Percentiles rank a stretch among this genome's conserved stretches.
Evolutionary conservation across 768 basidiomycete species (phyloP).

Genomic region (Ramaria rubella): DNA sequence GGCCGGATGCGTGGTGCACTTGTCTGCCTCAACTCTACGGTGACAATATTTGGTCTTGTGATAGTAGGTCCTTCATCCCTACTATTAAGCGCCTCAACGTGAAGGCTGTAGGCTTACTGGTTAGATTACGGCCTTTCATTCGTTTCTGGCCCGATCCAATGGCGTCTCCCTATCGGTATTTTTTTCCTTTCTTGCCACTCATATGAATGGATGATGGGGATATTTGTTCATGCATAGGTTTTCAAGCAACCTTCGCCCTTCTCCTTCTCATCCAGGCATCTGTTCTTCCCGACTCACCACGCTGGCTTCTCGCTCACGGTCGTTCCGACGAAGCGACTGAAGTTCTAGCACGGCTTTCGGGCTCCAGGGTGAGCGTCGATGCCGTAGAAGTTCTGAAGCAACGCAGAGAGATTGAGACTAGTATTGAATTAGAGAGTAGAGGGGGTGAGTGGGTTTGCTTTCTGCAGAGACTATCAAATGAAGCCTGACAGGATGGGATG

Average conservation of each 20-base stretch:
- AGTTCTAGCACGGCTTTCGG: constrained; percentile 32
- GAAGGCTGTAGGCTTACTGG: constrained; percentile 31
- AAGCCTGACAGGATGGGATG: constrained; percentile 10
- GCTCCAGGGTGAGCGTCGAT: constrained; percentile 22
- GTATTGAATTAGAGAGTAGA: constrained; percentile 32
- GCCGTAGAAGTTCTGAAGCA: constrained; percentile 31
- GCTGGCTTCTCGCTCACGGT: constrained; percentile 37
- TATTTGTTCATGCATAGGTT: constrained; percentile 22
- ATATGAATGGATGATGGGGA: not conserved
- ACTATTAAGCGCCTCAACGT: not conserved
- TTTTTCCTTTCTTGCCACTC: not conserved
- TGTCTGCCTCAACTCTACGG: constrained; percentile 32
- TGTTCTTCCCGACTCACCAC: constrained; percentile 34
- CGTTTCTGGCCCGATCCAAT: constrained; percentile 23
- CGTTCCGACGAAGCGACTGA: constrained; percentile 28
- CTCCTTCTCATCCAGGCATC: constrained; percentile 30
- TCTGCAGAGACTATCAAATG: not conserved
- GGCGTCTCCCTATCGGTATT: constrained; percentile 20
- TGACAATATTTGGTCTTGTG: constrained; percentile 35
- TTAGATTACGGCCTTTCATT: constrained; percentile 37
- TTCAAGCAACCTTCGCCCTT: constrained; percentile 35
- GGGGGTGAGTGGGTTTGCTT: constrained; percentile 29
- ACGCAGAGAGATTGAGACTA: constrained; percentile 31
- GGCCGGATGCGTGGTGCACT: constrained; percentile 31
- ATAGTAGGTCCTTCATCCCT: constrained; percentile 22